These are phyloP conservation scores for Diutina ranongensis DNA, from an alignment of 1,139 yeast genomes.

Conservation along the genomic window DNA sequence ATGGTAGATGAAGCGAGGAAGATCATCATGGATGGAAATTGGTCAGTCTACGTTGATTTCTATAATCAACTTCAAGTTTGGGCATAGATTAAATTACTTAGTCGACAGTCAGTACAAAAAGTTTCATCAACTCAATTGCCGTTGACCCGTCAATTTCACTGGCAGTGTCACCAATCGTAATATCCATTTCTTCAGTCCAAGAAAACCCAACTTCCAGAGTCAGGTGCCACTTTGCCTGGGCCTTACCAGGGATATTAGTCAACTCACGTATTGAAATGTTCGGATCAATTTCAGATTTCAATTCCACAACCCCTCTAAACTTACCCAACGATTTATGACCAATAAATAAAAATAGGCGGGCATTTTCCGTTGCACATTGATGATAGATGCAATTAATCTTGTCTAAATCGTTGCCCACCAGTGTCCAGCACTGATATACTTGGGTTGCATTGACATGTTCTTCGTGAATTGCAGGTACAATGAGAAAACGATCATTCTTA, in stretches of 20 bases:
- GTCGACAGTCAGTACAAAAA: not conserved
- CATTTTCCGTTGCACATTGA: not conserved
- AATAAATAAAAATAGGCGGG: not conserved
- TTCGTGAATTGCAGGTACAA: not conserved
- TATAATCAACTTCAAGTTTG: conserved; percentile 5
- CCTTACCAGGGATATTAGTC: not conserved
- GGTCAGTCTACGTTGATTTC: not conserved
- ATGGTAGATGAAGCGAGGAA: not conserved
- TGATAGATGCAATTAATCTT: not conserved
- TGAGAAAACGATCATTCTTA: not conserved
- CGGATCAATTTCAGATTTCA: not conserved
- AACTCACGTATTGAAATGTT: not conserved
- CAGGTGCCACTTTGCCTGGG: conserved; percentile 2
- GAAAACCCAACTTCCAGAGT: not conserved
- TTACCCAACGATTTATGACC: not conserved
- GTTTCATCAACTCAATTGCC: not conserved
- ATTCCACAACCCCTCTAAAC: not conserved
- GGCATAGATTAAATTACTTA: not conserved
- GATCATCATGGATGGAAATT: not conserved
- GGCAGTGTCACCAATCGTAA: not conserved
- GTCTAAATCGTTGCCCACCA: not conserved
- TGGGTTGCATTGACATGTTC: not conserved
- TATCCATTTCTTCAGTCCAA: not conserved
- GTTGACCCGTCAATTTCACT: not conserved
- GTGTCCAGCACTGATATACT: conserved; percentile 4